phyloP scores from a whole-genome alignment of 257 asterid species.

The Solanum lycopersicoides region DNA sequence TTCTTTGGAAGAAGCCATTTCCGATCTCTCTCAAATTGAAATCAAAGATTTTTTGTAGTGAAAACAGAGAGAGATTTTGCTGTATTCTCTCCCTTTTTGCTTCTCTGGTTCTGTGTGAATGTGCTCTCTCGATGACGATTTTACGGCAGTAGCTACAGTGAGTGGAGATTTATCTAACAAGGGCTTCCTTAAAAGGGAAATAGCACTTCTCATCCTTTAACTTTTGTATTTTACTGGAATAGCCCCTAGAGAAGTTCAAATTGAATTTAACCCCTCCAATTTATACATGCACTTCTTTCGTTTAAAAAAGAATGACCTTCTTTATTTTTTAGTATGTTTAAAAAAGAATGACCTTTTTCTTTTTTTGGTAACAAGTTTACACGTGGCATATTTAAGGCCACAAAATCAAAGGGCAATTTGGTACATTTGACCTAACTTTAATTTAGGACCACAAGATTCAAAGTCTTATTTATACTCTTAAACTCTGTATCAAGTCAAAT shows the following conservation, averaged over 20 bases:
- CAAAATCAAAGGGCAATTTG: too few species aligned
- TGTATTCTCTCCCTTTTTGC: not conserved
- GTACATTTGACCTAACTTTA: too few species aligned
- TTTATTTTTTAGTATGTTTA: too few species aligned
- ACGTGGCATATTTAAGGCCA: too few species aligned
- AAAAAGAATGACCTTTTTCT: too few species aligned
- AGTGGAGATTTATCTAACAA: not conserved
- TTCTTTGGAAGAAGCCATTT: conserved; percentile 23
- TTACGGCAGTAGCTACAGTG: not conserved
- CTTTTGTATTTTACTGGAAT: not conserved
- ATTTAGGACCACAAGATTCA: too few species aligned
- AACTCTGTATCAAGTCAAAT: too few species aligned
- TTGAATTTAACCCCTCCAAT: not conserved
- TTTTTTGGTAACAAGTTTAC: too few species aligned
- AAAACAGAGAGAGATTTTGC: not conserved
- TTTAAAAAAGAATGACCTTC: too few species aligned
- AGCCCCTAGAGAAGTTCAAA: not conserved
- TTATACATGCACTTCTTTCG: too few species aligned
- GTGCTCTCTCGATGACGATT: not conserved
- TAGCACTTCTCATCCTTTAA: not conserved
- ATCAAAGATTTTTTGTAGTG: not conserved
- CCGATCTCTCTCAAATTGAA: conserved; percentile 8
- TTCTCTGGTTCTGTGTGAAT: not conserved
- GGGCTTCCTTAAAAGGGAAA: not conserved
- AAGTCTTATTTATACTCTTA: too few species aligned